Conservation (phyloP, 1,139 yeast genomes). For the Yamadazyma sp. region DNA sequence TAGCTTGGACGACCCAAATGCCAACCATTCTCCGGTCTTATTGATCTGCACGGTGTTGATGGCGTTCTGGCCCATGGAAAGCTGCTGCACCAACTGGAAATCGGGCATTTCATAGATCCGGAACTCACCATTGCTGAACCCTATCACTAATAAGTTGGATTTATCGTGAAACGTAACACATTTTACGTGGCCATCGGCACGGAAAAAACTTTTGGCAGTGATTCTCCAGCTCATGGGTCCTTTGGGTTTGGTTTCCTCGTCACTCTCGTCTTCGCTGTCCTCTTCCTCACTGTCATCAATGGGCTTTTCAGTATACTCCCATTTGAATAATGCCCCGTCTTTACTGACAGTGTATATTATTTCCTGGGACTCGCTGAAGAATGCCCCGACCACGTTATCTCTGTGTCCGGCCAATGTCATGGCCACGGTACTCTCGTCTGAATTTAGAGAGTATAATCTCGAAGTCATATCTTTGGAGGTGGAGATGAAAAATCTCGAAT, state of each 20-base stretch:
- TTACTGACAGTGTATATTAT: constrained; percentile 85
- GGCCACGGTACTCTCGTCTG: constrained; percentile 77
- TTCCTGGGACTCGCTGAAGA: constrained; percentile 83
- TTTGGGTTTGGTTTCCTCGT: constrained; percentile 14
- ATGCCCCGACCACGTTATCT: constrained; percentile 83
- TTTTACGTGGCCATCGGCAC: constrained; percentile 68
- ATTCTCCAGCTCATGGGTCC: constrained; percentile 73
- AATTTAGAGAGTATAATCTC: constrained; percentile 73
- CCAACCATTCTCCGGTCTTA: constrained; percentile 92
- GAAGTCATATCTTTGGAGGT: constrained; percentile 91
- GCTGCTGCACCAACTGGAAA: constrained; percentile 76
- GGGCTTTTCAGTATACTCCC: constrained; percentile 76
- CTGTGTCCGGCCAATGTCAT: constrained; percentile 91
- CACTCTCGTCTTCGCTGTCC: constrained; percentile 34
- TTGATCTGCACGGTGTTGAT: constrained; percentile 82
- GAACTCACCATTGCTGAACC: constrained; percentile 88
- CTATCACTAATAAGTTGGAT: constrained; percentile 77
- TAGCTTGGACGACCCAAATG: constrained; percentile 84
- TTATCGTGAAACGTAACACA: constrained; percentile 82
- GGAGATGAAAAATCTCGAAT: constrained; percentile 82
- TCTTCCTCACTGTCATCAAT: constrained; percentile 33
- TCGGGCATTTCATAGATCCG: constrained; percentile 81
- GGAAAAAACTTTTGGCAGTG: constrained; percentile 71
- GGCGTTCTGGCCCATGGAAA: constrained; percentile 90
- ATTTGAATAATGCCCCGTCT: constrained; percentile 90